A percentile compares a stretch with the other conserved stretches of the same genome.
These are phyloP conservation scores for Elsinoe ampelina DNA, from an alignment of 2,329 filamentous ascomycete genomes.

Conservation along the genomic window DNA sequence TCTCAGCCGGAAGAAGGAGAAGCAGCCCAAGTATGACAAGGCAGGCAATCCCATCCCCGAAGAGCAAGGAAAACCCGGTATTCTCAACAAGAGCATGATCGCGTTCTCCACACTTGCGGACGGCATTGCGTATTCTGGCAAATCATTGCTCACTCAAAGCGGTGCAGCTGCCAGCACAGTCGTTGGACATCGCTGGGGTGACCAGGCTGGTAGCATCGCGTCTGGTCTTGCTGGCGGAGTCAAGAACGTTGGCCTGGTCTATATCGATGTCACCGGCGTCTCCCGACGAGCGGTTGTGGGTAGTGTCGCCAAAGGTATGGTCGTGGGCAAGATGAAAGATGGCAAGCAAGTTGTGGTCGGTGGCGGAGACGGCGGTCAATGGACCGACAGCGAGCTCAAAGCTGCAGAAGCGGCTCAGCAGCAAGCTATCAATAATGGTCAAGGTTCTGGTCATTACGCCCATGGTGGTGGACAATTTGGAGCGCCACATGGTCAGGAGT, in stretches of 20 bases:
- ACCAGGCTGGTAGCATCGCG: conserved; percentile 72
- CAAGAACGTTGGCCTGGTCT: conserved; percentile 93
- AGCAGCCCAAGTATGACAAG: conserved; percentile 47
- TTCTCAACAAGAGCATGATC: conserved; percentile 93
- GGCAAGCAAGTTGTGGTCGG: conserved; percentile 67
- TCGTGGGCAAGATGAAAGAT: conserved; percentile 67
- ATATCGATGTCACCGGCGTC: conserved; percentile 92
- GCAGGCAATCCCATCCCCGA: conserved; percentile 60
- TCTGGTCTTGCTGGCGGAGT: conserved; percentile 71
- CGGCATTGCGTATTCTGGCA: conserved; percentile 80
- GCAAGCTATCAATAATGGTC: not conserved
- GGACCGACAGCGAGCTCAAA: conserved; percentile 33
- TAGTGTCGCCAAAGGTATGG: conserved; percentile 93
- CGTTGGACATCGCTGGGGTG: conserved; percentile 80
- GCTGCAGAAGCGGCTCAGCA: conserved; percentile 18
- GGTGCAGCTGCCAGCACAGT: conserved; percentile 74
- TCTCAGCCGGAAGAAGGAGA: conserved; percentile 54
- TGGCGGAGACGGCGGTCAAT: conserved; percentile 47
- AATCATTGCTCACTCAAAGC: conserved; percentile 63
- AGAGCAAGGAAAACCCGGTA: conserved; percentile 69
- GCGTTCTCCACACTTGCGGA: conserved; percentile 92
- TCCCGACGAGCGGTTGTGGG: conserved; percentile 84
- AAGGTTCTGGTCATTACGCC: not conserved
- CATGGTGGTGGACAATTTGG: conserved; percentile 1
- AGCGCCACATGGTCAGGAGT: not conserved